These are phyloP conservation scores for Hippophae rhamnoides DNA, from an alignment of 306 rosid genomes.

Conservation along the genomic window DNA sequence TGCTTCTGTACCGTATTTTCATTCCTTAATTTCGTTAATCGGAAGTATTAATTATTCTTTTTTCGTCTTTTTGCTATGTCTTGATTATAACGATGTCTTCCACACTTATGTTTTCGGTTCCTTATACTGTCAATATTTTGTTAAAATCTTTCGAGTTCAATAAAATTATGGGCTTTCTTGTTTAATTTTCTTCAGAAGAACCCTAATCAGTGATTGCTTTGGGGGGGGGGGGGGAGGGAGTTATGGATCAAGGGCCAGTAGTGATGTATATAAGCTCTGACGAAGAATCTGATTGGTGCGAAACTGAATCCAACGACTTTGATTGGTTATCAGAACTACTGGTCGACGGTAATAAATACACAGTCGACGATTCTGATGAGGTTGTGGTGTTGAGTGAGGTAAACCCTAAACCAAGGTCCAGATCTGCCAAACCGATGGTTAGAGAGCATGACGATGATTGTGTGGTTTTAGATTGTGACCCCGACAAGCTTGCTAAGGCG, in stretches of 20 bases:
- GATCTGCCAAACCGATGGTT: conserved; percentile 21
- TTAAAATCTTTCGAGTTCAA: neutral
- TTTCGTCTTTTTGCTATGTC: too few relatives aligned
- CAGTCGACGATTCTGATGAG: conserved; percentile 39
- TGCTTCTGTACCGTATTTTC: too few relatives aligned
- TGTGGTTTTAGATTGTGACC: conserved; percentile 63
- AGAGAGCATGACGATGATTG: conserved; percentile 53
- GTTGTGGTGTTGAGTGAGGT: conserved; percentile 37
- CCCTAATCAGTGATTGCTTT: conserved; percentile 11
- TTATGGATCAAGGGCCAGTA: conserved; percentile 27
- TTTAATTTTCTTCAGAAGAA: neutral
- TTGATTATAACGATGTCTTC: too few relatives aligned
- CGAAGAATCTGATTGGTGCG: conserved; percentile 33
- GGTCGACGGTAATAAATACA: conserved; percentile 17
- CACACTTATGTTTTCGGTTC: neutral
- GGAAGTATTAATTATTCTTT: too few relatives aligned
- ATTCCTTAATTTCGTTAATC: too few relatives aligned
- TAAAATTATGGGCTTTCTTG: neutral
- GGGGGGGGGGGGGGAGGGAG: neutral
- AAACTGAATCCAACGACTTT: neutral
- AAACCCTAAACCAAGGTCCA: conserved; percentile 27
- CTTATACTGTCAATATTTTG: too few relatives aligned
- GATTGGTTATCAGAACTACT: conserved; percentile 47
- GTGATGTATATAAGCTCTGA: conserved; percentile 72
- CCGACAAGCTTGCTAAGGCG: conserved; percentile 31